Evolutionary conservation across 306 rosid species (phyloP).

Genomic region (Citrullus mucosospermus): DNA sequence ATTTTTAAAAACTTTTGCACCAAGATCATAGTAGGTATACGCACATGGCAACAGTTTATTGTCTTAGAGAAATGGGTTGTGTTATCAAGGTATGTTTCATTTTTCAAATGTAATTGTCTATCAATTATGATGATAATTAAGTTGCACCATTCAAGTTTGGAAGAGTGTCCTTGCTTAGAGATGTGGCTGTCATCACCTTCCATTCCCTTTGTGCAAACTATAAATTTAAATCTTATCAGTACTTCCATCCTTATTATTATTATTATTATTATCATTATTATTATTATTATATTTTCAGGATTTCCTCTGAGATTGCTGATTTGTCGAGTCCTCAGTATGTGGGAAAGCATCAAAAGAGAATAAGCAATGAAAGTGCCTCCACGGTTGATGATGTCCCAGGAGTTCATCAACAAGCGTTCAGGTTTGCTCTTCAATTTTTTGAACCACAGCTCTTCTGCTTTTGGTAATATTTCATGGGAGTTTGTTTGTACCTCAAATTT

Average conservation of each 20-base stretch:
- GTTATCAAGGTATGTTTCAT: neutral
- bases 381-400: conserved; percentile 35
- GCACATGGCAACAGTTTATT: neutral
- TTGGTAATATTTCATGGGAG: neutral
- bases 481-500: neutral
- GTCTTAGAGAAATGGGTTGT: neutral
- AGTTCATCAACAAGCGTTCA: conserved; percentile 38
- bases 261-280: neutral
- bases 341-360: conserved; percentile 45
- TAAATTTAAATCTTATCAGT: neutral
- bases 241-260: neutral
- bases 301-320: conserved; percentile 58
- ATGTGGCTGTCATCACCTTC: neutral
- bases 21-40: neutral
- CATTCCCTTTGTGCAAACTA: neutral
- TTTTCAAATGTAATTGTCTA: neutral
- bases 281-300: conserved; percentile 30
- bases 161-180: neutral
- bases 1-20: neutral
- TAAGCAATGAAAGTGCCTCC: conserved; percentile 45
- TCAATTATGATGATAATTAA: neutral
- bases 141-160: neutral
- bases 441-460: neutral
- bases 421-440: conserved; percentile 34
- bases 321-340: conserved; percentile 48